A percentile compares a stretch with the other conserved stretches of the same genome.
Conservation (phyloP, 495 filamentous ascomycete genomes). For the Podospora bellae-mahoneyi region DNA sequence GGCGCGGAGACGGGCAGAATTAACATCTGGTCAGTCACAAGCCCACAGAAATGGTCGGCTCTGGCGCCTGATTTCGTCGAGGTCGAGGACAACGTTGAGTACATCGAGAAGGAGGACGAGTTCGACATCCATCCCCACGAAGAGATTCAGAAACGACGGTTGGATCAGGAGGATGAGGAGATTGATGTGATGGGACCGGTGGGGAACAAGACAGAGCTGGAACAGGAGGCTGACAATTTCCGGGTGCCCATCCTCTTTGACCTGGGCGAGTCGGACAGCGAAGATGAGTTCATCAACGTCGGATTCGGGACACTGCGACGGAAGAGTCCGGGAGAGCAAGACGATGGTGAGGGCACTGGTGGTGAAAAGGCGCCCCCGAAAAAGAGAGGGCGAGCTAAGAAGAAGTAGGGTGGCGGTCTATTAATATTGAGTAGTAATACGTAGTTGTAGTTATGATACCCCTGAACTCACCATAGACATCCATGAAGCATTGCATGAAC, state of each 20-base stretch:
- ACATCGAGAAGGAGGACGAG: conserved; percentile 91
- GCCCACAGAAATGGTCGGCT: conserved; percentile 92
- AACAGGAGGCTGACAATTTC: conserved; percentile 61
- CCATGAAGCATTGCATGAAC: not conserved
- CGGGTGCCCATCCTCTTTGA: conserved; percentile 85
- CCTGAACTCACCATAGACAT: not conserved
- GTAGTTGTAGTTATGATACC: not conserved
- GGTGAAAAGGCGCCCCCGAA: conserved; percentile 34
- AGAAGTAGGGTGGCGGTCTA: conserved; percentile 12
- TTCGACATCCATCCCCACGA: conserved; percentile 96
- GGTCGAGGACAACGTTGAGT: conserved; percentile 97
- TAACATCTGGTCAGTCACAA: conserved; percentile 89
- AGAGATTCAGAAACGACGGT: conserved; percentile 84
- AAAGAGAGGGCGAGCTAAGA: conserved; percentile 32
- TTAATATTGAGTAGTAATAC: not conserved
- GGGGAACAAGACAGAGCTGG: conserved; percentile 59
- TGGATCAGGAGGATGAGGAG: conserved; percentile 81
- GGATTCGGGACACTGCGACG: conserved; percentile 79
- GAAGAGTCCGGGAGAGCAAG: conserved; percentile 56
- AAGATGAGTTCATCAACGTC: conserved; percentile 85
- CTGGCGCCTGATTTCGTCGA: conserved; percentile 95
- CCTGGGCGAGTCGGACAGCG: conserved; percentile 67
- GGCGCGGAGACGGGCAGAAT: conserved; percentile 86
- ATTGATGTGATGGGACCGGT: conserved; percentile 76
- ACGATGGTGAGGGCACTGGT: conserved; percentile 35